These are phyloP conservation scores for Syncephalastrum sp. DNA, from an alignment of 371 early-diverging fungal genomes.

Conservation along the genomic window DNA sequence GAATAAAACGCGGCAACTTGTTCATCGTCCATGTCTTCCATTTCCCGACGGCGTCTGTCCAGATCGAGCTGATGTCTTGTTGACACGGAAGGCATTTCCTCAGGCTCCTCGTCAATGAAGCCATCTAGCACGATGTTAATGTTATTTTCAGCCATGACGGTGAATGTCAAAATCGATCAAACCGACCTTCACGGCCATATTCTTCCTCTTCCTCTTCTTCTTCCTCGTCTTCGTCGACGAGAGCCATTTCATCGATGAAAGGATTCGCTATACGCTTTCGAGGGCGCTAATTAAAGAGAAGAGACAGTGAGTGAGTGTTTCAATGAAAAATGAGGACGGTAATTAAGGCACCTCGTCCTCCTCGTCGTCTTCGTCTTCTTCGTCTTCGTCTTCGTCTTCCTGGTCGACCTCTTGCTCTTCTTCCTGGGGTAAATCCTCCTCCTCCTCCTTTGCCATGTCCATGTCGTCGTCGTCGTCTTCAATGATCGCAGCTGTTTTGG, in stretches of 20 bases:
- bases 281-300: conserved; percentile 26
- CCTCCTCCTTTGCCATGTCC: conserved; percentile 10
- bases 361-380: conserved; percentile 22
- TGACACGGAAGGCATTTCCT: conserved; percentile 64
- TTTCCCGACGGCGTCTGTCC: conserved; percentile 63
- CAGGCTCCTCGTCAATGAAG: conserved; percentile 72
- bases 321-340: not conserved
- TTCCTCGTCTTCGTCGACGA: conserved; percentile 68
- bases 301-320: not conserved
- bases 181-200: conserved; percentile 60
- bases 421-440: conserved; percentile 14
- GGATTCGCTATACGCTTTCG: conserved; percentile 48
- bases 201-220: conserved; percentile 67
- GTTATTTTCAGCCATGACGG: not conserved
- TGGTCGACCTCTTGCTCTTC: conserved; percentile 19
- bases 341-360: conserved; percentile 17
- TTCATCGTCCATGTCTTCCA: conserved; percentile 82
- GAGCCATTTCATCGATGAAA: conserved; percentile 59
- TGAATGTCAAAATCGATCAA: not conserved
- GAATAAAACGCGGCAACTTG: conserved; percentile 79
- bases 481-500: no score
- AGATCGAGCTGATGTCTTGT: conserved; percentile 60
- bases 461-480: conserved; percentile 13
- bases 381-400: conserved; percentile 16
- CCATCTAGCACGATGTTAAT: conserved; percentile 40